Evolutionary conservation across 1,284 basidiomycete genomes (phyloP), one percentile per base, ranked within the genome.

Genomic region (Veloporphyrellus conicus): DNA sequence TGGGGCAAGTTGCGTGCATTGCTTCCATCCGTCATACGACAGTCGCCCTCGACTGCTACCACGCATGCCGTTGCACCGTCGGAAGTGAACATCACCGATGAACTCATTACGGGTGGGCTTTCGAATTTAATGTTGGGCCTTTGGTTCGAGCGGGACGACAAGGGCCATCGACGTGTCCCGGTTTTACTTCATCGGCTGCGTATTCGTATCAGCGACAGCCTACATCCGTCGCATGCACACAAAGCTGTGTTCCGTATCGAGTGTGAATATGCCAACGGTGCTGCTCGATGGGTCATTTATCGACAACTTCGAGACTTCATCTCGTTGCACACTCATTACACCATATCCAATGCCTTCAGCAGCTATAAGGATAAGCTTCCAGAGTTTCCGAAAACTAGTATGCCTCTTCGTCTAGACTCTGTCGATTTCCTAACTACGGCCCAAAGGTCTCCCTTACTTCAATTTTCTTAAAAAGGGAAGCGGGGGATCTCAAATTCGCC

Each of bases 261-360:
- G 68, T 95, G 94, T 68, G 91, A 96, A 69, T 98, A 99, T 63
- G 95, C 92, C 1, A 93, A 96, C 56, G 91, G 92, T n/a, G 85
- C 86, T 4, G 84, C 87, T 48, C 84, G 90, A 66, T 99, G 96
- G 95, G 93, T 97, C 27, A 82, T 99, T 38, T 98, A 99, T 69
- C 84, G 95, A 45, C 89, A 95, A 68, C 75, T 97, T 43, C 82
- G 91, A 52, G 95, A 99, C 67, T 97, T 99, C 63, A 58, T 97
- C 45, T 87, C 86, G 27, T 70, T 99, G 16, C 95, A 99, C 63
- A 80, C 88, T 0, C 93, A 97, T 65, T 98, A 97, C 65, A 77
- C 88, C 8, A 76, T 96, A 29, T 88, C 93, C 4, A 93, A 93
- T 58, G 79, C 88, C 23, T 89, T 79, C 58, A 81, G 77, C 56